Conservation (phyloP, 257 asterid genomes). For the Ilex asprella region DNA sequence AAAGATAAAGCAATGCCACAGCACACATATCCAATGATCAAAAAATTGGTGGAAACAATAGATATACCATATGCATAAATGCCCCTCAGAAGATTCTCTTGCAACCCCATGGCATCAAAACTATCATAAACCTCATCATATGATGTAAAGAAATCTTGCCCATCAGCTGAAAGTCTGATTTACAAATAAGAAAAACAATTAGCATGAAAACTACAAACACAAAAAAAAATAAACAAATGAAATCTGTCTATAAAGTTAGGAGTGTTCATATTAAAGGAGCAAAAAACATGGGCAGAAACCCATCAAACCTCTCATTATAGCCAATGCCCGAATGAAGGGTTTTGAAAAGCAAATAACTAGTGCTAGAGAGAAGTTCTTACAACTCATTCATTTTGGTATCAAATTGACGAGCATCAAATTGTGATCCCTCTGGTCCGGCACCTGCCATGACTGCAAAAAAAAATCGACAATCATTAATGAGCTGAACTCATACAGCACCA, state of each 20-base stretch:
- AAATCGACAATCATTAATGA: neutral
- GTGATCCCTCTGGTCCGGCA: neutral
- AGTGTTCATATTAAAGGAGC: no score
- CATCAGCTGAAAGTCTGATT: neutral
- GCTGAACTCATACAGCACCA: no score
- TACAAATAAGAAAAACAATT: no score
- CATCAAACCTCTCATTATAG: no score
- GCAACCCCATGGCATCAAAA: conserved; percentile 1
- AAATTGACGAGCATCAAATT: neutral
- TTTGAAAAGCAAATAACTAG: no score
- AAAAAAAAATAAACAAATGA: no score
- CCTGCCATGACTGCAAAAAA: neutral
- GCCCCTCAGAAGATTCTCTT: conserved; percentile 1
- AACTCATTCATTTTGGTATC: neutral
- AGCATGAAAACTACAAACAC: neutral
- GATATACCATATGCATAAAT: neutral
- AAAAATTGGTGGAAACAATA: neutral
- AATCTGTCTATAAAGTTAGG: neutral
- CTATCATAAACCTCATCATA: conserved; percentile 2
- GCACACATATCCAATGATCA: no score
- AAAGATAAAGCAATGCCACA: no score
- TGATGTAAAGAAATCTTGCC: conserved; percentile 3
- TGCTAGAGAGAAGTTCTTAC: neutral
- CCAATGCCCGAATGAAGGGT: no score
- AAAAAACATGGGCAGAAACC: neutral